A percentile compares a stretch with the other conserved stretches of the same genome.
Evolutionary conservation across 257 asterid species (phyloP).

Genomic region (Nicotiana undulata): DNA sequence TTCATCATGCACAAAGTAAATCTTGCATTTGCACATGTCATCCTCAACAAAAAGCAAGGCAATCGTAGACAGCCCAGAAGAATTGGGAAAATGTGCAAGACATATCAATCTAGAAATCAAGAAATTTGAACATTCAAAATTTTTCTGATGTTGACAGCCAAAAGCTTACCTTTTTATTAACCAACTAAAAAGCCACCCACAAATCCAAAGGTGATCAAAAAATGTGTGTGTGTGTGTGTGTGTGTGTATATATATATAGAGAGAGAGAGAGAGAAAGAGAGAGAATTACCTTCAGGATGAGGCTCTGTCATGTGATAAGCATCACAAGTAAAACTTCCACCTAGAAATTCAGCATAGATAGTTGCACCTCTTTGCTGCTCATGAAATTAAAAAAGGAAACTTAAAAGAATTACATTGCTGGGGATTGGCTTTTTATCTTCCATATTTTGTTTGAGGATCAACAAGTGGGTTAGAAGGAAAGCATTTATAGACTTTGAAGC

Average conservation of each 20-base stretch:
- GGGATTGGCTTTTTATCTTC: not conserved
- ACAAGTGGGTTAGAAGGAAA: not conserved
- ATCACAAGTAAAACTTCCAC: conserved; percentile 97
- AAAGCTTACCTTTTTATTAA: not conserved
- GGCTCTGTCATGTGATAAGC: conserved; percentile 99
- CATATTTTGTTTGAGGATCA: not conserved
- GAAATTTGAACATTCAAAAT: not conserved
- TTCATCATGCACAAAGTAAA: conserved; percentile 5
- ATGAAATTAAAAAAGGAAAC: conserved; percentile 8
- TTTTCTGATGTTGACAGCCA: not conserved
- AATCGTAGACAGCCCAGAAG: not conserved
- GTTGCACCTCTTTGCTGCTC: conserved; percentile 88
- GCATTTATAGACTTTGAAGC: not conserved
- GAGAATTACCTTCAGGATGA: conserved; percentile 76
- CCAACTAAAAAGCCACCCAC: too few species aligned
- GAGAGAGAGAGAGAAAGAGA: not conserved
- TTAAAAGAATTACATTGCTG: conserved; percentile 6
- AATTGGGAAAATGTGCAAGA: not conserved
- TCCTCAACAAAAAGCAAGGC: not conserved
- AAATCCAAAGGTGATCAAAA: too few species aligned
- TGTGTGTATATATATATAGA: too few species aligned
- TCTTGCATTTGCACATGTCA: not conserved
- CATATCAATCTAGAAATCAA: not conserved
- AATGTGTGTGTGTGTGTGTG: too few species aligned
- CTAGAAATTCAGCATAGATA: conserved; percentile 89